A percentile compares a stretch with the other conserved stretches of the same genome.
Evolutionary conservation across 768 basidiomycete species (phyloP).

Genomic region (Serendipita sp.): DNA sequence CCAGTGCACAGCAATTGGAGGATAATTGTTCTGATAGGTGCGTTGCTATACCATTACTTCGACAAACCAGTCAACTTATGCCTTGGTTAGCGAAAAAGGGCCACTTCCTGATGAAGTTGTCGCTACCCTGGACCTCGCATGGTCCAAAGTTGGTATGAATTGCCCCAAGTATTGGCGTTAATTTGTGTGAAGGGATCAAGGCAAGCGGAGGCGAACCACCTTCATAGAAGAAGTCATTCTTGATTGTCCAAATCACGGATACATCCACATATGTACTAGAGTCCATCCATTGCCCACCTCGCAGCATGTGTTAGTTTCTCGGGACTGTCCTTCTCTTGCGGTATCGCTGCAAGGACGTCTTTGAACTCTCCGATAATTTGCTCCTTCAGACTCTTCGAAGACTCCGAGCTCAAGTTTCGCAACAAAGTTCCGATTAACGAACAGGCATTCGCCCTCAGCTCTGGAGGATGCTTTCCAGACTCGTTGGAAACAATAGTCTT

Average conservation of each 20-base stretch:
- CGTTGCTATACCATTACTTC: not conserved
- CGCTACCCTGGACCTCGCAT: conserved; percentile 35
- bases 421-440: conserved; percentile 42
- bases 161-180: conserved; percentile 26
- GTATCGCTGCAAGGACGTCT: conserved; percentile 25
- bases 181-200: not conserved
- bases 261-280: not conserved
- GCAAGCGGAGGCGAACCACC: no score
- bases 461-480: conserved; percentile 40
- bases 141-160: conserved; percentile 25
- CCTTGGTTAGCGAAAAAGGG: conserved; percentile 28
- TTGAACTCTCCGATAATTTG: conserved; percentile 35
- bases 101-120: conserved; percentile 39
- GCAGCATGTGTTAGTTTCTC: conserved; percentile 5
- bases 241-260: not conserved
- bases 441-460: conserved; percentile 65
- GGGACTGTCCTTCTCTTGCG: conserved; percentile 18
- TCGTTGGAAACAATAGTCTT: conserved; percentile 41
- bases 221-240: no score
- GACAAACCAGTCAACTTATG: not conserved
- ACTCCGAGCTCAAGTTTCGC: not conserved
- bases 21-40: conserved; percentile 28
- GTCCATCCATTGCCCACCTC: not conserved
- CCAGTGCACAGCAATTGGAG: conserved; percentile 29
- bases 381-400: conserved; percentile 18